Percentiles rank a stretch among this genome's conserved stretches.
phyloP scores from a whole-genome alignment of 805 yeast species.

The Saccharomycopsis babjevae region DNA sequence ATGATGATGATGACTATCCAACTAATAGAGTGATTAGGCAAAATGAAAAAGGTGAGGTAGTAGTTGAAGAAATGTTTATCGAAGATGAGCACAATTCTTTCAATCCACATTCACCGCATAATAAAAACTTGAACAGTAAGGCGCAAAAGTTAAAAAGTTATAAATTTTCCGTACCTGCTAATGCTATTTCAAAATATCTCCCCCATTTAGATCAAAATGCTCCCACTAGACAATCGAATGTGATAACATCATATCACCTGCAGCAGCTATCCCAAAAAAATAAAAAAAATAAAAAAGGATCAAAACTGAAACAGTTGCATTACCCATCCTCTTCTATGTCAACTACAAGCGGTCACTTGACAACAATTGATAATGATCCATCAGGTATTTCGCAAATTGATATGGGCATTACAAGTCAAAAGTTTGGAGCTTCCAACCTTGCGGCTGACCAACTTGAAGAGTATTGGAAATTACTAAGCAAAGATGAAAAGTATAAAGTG shows the following conservation, averaged over 20 bases:
- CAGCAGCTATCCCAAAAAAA: background rate
- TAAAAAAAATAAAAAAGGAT: background rate
- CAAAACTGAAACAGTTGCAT: background rate
- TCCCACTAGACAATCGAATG: background rate
- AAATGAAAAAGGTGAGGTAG: constrained; percentile 16
- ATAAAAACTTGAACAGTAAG: background rate
- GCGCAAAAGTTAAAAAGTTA: background rate
- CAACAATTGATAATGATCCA: background rate
- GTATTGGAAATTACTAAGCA: background rate
- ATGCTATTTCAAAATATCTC: background rate
- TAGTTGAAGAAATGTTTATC: constrained; percentile 12
- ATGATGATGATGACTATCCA: constrained; percentile 13
- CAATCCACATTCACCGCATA: background rate
- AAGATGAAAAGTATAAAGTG: constrained; percentile 1
- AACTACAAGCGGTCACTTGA: background rate
- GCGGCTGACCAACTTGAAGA: background rate
- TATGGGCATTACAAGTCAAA: background rate
- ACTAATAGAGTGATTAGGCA: constrained; percentile 12
- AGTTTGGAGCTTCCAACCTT: background rate
- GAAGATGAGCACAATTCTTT: background rate
- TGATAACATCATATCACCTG: background rate
- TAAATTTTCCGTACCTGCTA: background rate
- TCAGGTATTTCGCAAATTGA: background rate
- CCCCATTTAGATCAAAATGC: background rate
- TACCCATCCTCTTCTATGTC: background rate